Evolutionary conservation across 306 rosid species (phyloP), one percentile per base, ranked within the genome.

Genomic region (Spatholobus suberectus): DNA sequence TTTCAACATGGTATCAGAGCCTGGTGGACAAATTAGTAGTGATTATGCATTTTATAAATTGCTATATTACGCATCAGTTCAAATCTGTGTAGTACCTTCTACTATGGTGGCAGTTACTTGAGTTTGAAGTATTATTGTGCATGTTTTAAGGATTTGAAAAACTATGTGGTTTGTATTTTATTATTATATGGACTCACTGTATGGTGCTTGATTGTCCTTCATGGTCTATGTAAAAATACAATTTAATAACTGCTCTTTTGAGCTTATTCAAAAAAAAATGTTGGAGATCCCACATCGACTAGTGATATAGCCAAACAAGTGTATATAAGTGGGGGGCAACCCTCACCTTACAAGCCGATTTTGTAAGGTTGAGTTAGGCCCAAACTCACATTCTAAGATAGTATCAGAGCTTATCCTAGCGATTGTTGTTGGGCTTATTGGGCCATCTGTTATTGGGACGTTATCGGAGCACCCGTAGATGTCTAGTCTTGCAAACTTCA

Each of bases 81-180:
- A 49, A 40, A n/a, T 41, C 15, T 41, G 76, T 62, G 12, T 14
- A 27, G 11, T 11, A 51, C 43, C 43, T 24, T n/a, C 21, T 26
- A 20, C 40, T 18, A 15, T 75, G 74, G 57, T 44, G 24, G 34
- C 13, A 29, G 58, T 57, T 78, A 58, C 62, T 76, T 65, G 41
- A 67, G 76, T 62, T 9, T 84, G 47, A 74, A 58, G 35, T 82
- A 47, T 59, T 58, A 2, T 55, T n/a, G 10, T 23, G 70, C 47
- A 32, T 79, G 80, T 82, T 65, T 63, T 52, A 65, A 8, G 83
- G 75, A 65, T 89, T 38, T 74, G 46, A 81, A 83, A 84, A 78
- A 83, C 9, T 69, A 71, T 32, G 55, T 72, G 49, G 70, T 44
- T 40, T 32, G 58, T 72, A 12, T 75, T 69, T n/a, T 46, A n/a